These are phyloP conservation scores for Xylaria intraflava DNA, from an alignment of 495 filamentous ascomycete genomes.

Conservation along the genomic window DNA sequence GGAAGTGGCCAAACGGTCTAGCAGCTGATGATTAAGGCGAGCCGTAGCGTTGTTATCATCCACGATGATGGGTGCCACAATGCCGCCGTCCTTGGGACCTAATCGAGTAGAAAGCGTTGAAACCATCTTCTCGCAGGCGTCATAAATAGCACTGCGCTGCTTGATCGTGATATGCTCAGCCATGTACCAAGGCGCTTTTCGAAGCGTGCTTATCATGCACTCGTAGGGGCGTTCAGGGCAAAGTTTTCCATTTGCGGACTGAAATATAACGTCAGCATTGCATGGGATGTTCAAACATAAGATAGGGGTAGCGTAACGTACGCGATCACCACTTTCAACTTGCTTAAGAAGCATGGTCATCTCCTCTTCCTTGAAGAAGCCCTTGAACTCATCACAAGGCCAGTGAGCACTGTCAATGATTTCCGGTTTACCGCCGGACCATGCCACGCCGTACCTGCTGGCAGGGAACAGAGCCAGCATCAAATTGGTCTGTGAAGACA, in stretches of 20 bases:
- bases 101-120: constrained; percentile 12
- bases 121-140: constrained; percentile 45
- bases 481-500: constrained; percentile 54
- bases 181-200: constrained; percentile 70
- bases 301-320: constrained; percentile 8
- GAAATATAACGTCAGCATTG: constrained; percentile 4
- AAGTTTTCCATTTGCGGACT: constrained; percentile 59
- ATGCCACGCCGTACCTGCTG: constrained; percentile 52
- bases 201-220: constrained; percentile 64
- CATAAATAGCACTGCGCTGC: constrained; percentile 54
- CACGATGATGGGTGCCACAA: no score
- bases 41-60: no score
- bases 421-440: constrained; percentile 46
- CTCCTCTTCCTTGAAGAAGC: constrained; percentile 67
- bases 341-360: constrained; percentile 60
- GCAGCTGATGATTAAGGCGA: constrained; percentile 48
- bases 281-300: neutral
- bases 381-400: constrained; percentile 60
- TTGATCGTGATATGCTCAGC: constrained; percentile 55
- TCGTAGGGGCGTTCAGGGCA: constrained; percentile 70
- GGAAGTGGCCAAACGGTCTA: constrained; percentile 51
- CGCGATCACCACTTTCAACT: constrained; percentile 40
- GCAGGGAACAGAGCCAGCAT: constrained; percentile 63
- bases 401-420: constrained; percentile 35
- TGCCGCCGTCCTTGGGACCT: no score